phyloP scores from a whole-genome alignment of 768 basidiomycete species.

The Gymnopilus junonius region DNA sequence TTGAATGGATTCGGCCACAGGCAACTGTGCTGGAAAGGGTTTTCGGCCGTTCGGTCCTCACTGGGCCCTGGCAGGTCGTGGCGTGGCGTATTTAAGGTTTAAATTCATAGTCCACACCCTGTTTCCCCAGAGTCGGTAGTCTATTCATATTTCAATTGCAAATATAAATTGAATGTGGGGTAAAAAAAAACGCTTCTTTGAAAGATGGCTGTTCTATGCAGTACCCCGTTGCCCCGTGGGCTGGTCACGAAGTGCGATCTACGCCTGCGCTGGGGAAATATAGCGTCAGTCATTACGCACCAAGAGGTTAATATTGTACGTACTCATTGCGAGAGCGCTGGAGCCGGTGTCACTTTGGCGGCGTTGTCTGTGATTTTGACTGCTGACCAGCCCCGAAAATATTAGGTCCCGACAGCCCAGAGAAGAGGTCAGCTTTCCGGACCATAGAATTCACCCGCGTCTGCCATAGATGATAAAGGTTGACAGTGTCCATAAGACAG shows the following conservation, averaged over 20 bases:
- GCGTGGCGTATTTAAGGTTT: background rate
- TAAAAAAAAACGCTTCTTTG: background rate
- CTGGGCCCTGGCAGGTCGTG: too few species aligned
- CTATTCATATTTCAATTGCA: background rate
- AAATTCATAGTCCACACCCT: background rate
- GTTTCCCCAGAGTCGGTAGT: background rate
- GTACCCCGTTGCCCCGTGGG: background rate
- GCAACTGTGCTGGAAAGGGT: background rate
- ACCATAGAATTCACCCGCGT: background rate
- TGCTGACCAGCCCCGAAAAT: background rate
- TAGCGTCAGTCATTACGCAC: slow-evolving; percentile 3
- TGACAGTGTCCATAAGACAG: background rate
- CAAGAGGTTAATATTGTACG: background rate
- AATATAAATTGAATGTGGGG: slow-evolving; percentile 10
- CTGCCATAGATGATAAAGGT: background rate
- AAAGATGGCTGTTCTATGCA: background rate
- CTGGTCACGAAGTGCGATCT: background rate
- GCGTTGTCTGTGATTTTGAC: background rate
- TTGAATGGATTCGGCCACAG: background rate
- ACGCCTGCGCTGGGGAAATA: background rate
- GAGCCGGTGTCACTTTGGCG: background rate
- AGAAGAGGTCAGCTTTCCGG: background rate
- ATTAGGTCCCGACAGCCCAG: background rate
- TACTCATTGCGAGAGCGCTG: background rate
- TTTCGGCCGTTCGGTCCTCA: too few species aligned